Evolutionary conservation across 73 alveolate species (phyloP).

Genomic region (Uronychia setigera): DNA sequence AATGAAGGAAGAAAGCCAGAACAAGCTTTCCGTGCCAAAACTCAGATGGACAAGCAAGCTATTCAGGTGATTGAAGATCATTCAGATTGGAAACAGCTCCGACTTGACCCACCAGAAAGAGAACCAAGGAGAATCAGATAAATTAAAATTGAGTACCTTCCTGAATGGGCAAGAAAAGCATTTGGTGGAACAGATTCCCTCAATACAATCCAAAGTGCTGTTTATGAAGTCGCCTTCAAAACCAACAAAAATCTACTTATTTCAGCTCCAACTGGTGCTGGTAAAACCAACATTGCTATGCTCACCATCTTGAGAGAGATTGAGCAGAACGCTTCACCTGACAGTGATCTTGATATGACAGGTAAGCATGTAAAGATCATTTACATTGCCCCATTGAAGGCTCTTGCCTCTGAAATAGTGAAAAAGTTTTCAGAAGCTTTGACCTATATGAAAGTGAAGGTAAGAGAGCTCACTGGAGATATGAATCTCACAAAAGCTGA

Average conservation of each 20-base stretch:
- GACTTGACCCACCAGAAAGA: conserved; percentile 14
- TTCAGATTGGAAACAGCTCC: conserved; percentile 34
- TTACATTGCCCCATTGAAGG: conserved; percentile 98
- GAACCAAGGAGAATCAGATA: background rate
- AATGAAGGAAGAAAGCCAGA: conserved; percentile 37
- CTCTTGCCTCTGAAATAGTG: conserved; percentile 96
- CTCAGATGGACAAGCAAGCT: conserved; percentile 4
- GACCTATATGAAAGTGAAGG: conserved; percentile 91
- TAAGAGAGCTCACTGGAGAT: conserved; percentile 99
- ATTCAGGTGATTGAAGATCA: conserved; percentile 34
- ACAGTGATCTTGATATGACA: conserved; percentile 75
- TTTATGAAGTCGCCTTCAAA: conserved; percentile 87
- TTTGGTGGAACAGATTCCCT: conserved; percentile 85
- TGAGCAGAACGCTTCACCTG: conserved; percentile 67
- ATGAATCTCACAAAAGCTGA: conserved; percentile 94
- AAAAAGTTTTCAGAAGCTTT: conserved; percentile 87
- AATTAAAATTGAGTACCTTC: conserved; percentile 58
- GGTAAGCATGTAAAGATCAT: conserved; percentile 87
- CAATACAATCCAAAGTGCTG: conserved; percentile 92
- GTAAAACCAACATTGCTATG: conserved; percentile 97
- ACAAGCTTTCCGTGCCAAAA: conserved; percentile 10
- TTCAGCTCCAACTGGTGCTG: conserved; percentile 99
- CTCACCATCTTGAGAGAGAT: conserved; percentile 93
- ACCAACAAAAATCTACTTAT: conserved; percentile 90
- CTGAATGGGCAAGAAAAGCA: conserved; percentile 88